phyloP scores from a whole-genome alignment of 2,329 filamentous ascomycete genomes.

The Exserohilum rostratum region DNA sequence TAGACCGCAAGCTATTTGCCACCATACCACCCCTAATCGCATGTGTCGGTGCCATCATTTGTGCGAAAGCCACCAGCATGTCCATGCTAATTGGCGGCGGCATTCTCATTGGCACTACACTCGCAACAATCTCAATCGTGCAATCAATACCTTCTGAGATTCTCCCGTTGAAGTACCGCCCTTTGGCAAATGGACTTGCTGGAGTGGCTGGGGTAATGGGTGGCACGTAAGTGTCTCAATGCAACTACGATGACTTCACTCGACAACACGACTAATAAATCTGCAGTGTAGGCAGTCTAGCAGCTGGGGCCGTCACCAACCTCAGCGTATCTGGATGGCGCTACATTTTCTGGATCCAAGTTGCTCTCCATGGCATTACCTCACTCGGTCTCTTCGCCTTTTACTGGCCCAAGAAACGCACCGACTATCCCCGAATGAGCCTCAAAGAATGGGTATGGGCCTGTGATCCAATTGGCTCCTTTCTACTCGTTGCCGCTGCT shows the following conservation, averaged over 20 bases:
- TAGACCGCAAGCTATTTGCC: conserved; percentile 62
- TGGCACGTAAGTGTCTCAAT: conserved; percentile 53
- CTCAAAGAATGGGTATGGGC: conserved; percentile 38
- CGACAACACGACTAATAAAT: no score
- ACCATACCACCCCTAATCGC: conserved; percentile 60
- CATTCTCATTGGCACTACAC: conserved; percentile 61
- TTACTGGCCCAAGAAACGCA: conserved; percentile 42
- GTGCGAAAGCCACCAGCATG: conserved; percentile 62
- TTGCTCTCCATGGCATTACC: conserved; percentile 58
- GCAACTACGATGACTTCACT: background rate
- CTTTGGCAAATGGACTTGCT: conserved; percentile 61
- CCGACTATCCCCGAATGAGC: conserved; percentile 32
- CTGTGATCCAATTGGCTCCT: conserved; percentile 38
- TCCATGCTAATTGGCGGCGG: conserved; percentile 63
- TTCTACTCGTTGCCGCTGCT: conserved; percentile 32
- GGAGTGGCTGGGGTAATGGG: conserved; percentile 59
- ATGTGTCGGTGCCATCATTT: conserved; percentile 60
- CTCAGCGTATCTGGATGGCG: conserved; percentile 57
- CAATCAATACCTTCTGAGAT: conserved; percentile 64
- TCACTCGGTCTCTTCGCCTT: conserved; percentile 54
- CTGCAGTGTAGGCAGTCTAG: conserved; percentile 55
- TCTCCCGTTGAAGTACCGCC: conserved; percentile 62
- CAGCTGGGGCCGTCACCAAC: conserved; percentile 61
- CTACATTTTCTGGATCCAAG: conserved; percentile 66
- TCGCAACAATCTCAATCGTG: conserved; percentile 62